phyloP scores from a whole-genome alignment of 345 rosid genomes.

The Streptanthus diversifolius region DNA sequence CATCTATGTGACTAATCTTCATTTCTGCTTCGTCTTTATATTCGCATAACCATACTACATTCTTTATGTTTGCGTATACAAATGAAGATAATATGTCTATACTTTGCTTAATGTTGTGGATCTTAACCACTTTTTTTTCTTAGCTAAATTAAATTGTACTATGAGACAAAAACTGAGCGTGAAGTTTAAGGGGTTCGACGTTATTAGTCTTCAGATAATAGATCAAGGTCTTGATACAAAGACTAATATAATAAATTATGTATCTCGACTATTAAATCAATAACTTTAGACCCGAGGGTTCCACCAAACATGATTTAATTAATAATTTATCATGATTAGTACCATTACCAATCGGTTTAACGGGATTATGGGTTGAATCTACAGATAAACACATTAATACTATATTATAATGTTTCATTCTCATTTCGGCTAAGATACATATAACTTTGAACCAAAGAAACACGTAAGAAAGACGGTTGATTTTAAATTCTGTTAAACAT shows the following conservation, averaged over 20 bases:
- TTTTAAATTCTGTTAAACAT: background rate
- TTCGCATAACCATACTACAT: slow-evolving; percentile 20
- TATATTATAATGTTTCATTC: slow-evolving; percentile 7
- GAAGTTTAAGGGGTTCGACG: slow-evolving; percentile 7
- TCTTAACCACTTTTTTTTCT: slow-evolving; percentile 14
- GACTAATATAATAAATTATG: background rate
- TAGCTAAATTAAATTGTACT: background rate
- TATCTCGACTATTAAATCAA: background rate
- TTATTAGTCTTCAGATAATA: slow-evolving; percentile 4
- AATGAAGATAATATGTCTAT: slow-evolving; percentile 5
- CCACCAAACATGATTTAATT: slow-evolving; percentile 19
- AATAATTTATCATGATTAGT: slow-evolving; percentile 22
- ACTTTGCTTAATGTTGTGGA: slow-evolving; percentile 12
- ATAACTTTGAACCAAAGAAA: slow-evolving; percentile 30
- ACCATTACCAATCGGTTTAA: slow-evolving; percentile 9
- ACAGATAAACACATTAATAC: slow-evolving; percentile 21
- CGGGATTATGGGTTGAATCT: slow-evolving; percentile 23
- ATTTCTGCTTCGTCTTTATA: background rate
- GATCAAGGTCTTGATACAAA: slow-evolving; percentile 9
- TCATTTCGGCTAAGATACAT: slow-evolving; percentile 15
- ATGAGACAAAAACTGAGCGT: slow-evolving; percentile 12
- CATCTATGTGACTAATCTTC: slow-evolving; percentile 16
- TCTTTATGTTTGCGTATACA: slow-evolving; percentile 15
- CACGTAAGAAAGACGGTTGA: slow-evolving; percentile 1
- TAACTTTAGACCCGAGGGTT: background rate